These are phyloP conservation scores for Tylopilus sp. DNA, from an alignment of 1,284 basidiomycete genomes.

Conservation along the genomic window DNA sequence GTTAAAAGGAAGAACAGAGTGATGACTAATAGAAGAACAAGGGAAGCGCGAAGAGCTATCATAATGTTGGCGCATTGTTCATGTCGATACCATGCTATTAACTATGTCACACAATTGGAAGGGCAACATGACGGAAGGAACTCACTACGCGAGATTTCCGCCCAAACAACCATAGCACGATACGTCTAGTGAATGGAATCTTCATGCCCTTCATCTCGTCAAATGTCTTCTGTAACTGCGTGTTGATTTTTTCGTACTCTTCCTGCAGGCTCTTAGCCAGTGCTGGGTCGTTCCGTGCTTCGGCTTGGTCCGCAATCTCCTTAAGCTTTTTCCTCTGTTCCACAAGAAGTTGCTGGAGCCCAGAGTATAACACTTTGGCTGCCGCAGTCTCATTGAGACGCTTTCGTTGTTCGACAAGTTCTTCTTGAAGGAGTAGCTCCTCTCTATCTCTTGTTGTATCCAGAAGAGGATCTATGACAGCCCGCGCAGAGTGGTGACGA, in stretches of 20 bases:
- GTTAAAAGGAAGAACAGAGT: too few species aligned
- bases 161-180: constrained; percentile 13
- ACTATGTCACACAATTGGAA: not conserved
- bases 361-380: constrained; percentile 27
- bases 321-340: constrained; percentile 24
- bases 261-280: constrained; percentile 20
- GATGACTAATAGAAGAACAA: too few species aligned
- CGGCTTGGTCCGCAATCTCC: constrained; percentile 26
- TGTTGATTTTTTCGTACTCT: constrained; percentile 18
- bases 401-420: constrained; percentile 26
- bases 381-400: constrained; percentile 34
- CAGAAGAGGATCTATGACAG: constrained; percentile 15
- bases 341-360: constrained; percentile 26
- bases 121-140: not conserved
- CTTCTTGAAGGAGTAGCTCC: constrained; percentile 33
- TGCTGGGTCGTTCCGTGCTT: constrained; percentile 10
- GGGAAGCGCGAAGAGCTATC: too few species aligned
- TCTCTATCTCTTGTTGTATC: not conserved
- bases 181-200: constrained; percentile 27
- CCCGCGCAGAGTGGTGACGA: not conserved
- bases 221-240: constrained; percentile 26
- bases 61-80: too few species aligned
- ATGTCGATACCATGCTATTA: constrained; percentile 17
- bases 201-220: constrained; percentile 29
- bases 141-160: constrained; percentile 23